Evolutionary conservation across 805 yeast genomes (phyloP), one percentile per base, ranked within the genome.

Genomic region (Pichia membranifaciens): DNA sequence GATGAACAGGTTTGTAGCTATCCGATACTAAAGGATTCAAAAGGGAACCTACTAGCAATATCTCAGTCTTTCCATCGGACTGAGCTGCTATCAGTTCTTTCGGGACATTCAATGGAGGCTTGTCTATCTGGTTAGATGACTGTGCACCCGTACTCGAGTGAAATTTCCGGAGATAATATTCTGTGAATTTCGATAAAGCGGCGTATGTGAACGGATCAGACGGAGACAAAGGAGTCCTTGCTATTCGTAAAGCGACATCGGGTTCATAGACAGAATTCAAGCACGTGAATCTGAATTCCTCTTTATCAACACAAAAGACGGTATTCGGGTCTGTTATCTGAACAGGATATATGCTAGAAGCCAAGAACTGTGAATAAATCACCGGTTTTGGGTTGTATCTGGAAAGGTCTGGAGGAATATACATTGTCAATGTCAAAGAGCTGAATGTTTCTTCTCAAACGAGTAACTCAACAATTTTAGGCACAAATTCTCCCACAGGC

Each of bases 21-120:
- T 79, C 84, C 4, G 79, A 73, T 37, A 62, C 51, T 45, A 79
- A 59, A 0, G 83, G 79, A 49, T 76, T 78, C 25, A 78, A 68
- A 39, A 69, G 69, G 38, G 82, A 79, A 0, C 82, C 84, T 18
- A 78, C 67, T 23, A 72, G 70, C 9, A 66, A 39, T 4, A 63
- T 55, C 41, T 68, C 73, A 0, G 65, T 53, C 42, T 60, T 65
- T 1, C 62, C 63, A 40, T 59, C 65, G 0, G 60, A 57, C 20
- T 61, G 65, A 7, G 60, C 58, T 2, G 67, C 68, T 13, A 58
- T 58, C 3, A 59, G 50, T 22, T 66, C 67, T 1, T 65, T 61
- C 1, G 68, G 67, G 7, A 62, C 47, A 1, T 57, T 51, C 17
- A 72, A 54, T 13, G 54, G 41, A 4, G 74, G 73, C 23, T 71